Conservation (phyloP, 805 yeast species). For the Wickerhamomyces mucosus region DNA sequence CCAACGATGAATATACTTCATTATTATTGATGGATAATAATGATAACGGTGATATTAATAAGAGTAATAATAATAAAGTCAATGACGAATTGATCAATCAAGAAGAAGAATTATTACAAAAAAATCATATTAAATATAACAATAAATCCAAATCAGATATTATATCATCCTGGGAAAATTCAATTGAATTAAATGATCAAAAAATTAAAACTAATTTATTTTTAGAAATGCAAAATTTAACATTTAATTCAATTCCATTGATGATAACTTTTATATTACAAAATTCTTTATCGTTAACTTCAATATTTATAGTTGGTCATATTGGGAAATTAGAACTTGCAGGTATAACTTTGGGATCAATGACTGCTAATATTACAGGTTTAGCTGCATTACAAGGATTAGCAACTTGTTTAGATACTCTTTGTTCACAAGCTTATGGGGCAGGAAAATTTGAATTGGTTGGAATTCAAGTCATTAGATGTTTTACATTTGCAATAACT, state of each 20-base stretch:
- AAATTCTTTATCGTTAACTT: constrained; percentile 19
- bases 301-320: constrained; percentile 51
- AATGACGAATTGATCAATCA: constrained; percentile 10
- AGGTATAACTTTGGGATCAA: constrained; percentile 74
- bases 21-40: not conserved
- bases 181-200: constrained; percentile 15
- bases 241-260: constrained; percentile 16
- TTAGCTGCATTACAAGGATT: constrained; percentile 78
- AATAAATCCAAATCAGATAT: constrained; percentile 4
- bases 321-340: constrained; percentile 72
- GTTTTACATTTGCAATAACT: constrained; percentile 30
- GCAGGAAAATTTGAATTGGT: constrained; percentile 66
- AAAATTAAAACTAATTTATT: constrained; percentile 12
- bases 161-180: constrained; percentile 15
- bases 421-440: constrained; percentile 82
- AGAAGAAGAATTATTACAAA: constrained; percentile 15
- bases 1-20: not conserved
- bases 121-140: constrained; percentile 11
- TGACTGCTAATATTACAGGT: constrained; percentile 71
- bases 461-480: constrained; percentile 66
- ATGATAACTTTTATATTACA: constrained; percentile 19
- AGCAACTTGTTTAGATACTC: constrained; percentile 73
- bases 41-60: not conserved
- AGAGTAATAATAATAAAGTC: not conserved
- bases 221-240: constrained; percentile 13